These are phyloP conservation scores for Anthoceros angustus DNA, from an alignment of 225 moss, liverwort and hornwort genomes.

Conservation along the genomic window DNA sequence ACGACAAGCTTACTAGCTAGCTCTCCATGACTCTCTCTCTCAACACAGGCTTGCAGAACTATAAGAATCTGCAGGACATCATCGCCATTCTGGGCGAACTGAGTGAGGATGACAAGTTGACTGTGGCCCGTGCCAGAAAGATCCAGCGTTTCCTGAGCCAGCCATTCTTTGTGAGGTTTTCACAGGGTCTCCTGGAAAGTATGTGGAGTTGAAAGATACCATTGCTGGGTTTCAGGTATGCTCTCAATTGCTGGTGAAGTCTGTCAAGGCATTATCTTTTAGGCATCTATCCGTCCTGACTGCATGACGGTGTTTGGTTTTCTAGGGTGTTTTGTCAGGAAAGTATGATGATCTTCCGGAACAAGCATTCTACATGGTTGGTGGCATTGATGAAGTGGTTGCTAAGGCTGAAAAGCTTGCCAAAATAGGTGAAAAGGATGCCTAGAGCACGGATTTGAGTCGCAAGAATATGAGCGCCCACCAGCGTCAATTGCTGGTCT, in stretches of 20 bases:
- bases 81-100: constrained; percentile 95
- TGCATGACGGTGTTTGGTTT: not conserved
- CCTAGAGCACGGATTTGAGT: not conserved
- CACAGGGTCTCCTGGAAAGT: constrained; percentile 90
- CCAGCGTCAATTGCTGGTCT: no score
- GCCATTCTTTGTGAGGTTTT: constrained; percentile 98
- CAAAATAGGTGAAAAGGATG: constrained; percentile 17
- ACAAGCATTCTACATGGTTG: constrained; percentile 86
- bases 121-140: constrained; percentile 84
- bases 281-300: not conserved
- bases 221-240: constrained; percentile 74
- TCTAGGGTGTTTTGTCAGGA: constrained; percentile 62
- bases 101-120: constrained; percentile 84
- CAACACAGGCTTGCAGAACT: constrained; percentile 94
- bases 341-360: constrained; percentile 82
- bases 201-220: constrained; percentile 89
- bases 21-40: no score
- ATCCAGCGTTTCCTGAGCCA: constrained; percentile 89
- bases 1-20: no score
- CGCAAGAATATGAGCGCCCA: no score
- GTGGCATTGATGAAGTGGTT: constrained; percentile 69
- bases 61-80: constrained; percentile 93
- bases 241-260: not conserved
- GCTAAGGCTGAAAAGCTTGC: constrained; percentile 75
- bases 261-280: not conserved